Evolutionary conservation across 306 rosid species (phyloP).

Genomic region (Sesbania bispinosa): DNA sequence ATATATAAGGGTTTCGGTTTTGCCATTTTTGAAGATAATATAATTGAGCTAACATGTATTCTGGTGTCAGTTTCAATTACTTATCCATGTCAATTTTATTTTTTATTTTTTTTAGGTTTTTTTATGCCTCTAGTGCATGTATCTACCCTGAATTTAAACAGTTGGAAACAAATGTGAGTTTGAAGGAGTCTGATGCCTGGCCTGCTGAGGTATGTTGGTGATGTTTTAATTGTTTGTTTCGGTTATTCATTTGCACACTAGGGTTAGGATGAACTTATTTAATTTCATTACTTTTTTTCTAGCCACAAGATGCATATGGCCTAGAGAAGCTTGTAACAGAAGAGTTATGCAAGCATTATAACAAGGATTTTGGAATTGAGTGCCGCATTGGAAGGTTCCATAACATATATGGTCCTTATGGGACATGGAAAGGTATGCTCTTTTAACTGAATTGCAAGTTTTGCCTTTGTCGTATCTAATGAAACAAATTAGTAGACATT

Average conservation of each 20-base stretch:
- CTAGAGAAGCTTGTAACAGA: conserved; percentile 98
- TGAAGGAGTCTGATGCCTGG: conserved; percentile 99
- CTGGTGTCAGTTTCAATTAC: conserved; percentile 7
- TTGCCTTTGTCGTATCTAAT: not conserved
- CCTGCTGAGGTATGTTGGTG: conserved; percentile 84
- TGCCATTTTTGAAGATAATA: not conserved
- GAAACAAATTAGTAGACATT: not conserved
- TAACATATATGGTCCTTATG: conserved; percentile 95
- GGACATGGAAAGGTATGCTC: conserved; percentile 93
- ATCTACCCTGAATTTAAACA: conserved; percentile 97
- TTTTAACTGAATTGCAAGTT: conserved; percentile 11
- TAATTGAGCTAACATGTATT: not conserved
- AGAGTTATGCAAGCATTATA: conserved; percentile 97
- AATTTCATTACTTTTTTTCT: conserved; percentile 13
- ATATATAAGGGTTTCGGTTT: not conserved
- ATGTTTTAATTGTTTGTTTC: conserved; percentile 9
- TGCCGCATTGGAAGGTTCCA: conserved; percentile 99
- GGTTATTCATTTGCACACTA: not conserved
- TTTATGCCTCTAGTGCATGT: conserved; percentile 99
- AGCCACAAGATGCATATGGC: conserved; percentile 99
- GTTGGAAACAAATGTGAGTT: conserved; percentile 93
- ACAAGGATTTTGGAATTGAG: conserved; percentile 89
- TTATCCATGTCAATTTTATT: too few species aligned
- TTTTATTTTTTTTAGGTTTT: conserved; percentile 56
- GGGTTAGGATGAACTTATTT: conserved; percentile 20